Base-by-base conservation (phyloP, 2,329 filamentous ascomycete species). In the Aaosphaeria arxii region DNA sequence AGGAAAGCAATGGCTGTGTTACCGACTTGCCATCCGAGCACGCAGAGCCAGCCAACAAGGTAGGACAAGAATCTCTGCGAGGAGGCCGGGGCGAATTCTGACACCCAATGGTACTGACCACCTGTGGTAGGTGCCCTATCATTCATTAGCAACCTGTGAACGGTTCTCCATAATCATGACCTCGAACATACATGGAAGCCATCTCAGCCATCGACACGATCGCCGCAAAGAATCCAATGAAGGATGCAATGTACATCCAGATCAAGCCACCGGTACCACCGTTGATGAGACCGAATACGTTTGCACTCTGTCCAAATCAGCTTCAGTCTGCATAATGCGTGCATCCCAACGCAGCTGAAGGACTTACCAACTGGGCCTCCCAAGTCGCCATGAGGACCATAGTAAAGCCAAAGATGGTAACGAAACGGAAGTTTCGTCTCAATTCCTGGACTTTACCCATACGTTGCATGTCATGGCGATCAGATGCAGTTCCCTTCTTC, bases 61-160 rank as follows among this genome's bases (percentile, higher is more conserved):
- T 51, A 53, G 36, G 44, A 48, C 13, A 64, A 48, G 17, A 63
- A 63, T 39, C 51, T 57, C 38, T 62, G 59, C 17, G 55, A 43
- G 40, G 57, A 47, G 7, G 48, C 47, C 1, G 61, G 61, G 6
- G 62, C 59, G 30, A 64, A 63, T 41, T 64, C 60, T 5, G 53
- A 56, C 5, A 64, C 59, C 60, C 62, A 64, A 38, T 64, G 62
- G 39, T 64, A 64, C 39, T 63, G 62, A 1, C 62, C 62, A 6
- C 61, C 61, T 7, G 55, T 55, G 1, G 58, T 64, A 36, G 59
- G 59, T 9, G 58, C 61, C 59, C 57, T 50, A 9, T 11, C 11
- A 24, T 24, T 24, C 17, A 24, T 24, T 24, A 24, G 17, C 17
- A 41, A 28, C 7, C 24, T 61, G n/a, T 11, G 11, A 17, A 5